phyloP scores from a whole-genome alignment of 2,329 filamentous ascomycete genomes.

The Rhynchosporium agropyri region DNA sequence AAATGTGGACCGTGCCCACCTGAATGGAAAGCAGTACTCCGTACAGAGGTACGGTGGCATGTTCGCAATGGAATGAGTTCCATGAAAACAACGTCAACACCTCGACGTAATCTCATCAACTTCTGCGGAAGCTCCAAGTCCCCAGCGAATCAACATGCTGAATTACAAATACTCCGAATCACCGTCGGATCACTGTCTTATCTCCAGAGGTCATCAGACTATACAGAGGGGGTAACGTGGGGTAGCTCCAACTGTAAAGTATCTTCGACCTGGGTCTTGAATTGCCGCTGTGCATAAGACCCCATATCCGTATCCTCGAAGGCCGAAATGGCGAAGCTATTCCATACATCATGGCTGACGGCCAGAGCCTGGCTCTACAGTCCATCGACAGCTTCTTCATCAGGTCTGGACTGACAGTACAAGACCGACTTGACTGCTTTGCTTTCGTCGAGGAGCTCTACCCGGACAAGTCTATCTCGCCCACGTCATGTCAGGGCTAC shows the following conservation, averaged over 20 bases:
- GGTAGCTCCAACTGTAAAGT: slow-evolving; percentile 13
- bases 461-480: slow-evolving; percentile 39
- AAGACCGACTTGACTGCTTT: slow-evolving; percentile 38
- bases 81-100: background rate
- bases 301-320: background rate
- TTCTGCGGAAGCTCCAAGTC: background rate
- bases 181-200: slow-evolving; percentile 17
- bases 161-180: background rate
- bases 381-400: slow-evolving; percentile 36
- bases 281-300: background rate
- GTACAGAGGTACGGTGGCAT: background rate
- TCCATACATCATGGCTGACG: slow-evolving; percentile 12
- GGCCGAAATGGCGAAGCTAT: background rate
- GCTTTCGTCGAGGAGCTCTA: slow-evolving; percentile 43
- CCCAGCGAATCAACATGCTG: background rate
- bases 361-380: slow-evolving; percentile 12
- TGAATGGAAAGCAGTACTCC: background rate
- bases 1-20: background rate
- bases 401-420: slow-evolving; percentile 32
- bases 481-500: slow-evolving; percentile 50
- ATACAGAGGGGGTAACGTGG: slow-evolving; percentile 16
- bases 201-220: slow-evolving; percentile 20
- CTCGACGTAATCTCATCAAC: background rate
- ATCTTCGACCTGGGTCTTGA: slow-evolving; percentile 8
- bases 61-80: background rate